phyloP scores from a whole-genome alignment of 495 filamentous ascomycete species.

The Clavariopsis aquatica region DNA sequence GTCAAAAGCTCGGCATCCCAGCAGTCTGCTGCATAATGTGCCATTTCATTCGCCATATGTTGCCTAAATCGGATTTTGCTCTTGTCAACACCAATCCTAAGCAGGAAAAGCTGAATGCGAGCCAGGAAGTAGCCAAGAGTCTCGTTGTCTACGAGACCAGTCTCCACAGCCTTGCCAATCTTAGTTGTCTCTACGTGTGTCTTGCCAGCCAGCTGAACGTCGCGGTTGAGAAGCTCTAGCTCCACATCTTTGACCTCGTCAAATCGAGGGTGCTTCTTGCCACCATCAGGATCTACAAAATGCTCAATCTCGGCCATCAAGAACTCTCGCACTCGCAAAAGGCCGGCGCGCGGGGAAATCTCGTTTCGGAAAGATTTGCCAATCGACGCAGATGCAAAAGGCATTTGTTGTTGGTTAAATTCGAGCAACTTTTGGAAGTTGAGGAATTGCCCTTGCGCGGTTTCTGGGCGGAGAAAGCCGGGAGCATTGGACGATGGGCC shows the following conservation, averaged over 20 bases:
- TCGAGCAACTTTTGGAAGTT: conserved; percentile 74
- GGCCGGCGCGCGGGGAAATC: conserved; percentile 67
- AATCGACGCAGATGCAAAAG: conserved; percentile 75
- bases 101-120: conserved; percentile 72
- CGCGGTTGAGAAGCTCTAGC: conserved; percentile 67
- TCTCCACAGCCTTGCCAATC: conserved; percentile 71
- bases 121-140: conserved; percentile 86
- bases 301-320: conserved; percentile 81
- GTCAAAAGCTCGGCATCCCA: conserved; percentile 82
- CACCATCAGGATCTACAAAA: conserved; percentile 70
- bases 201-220: conserved; percentile 70
- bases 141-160: conserved; percentile 74
- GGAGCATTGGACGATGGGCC: conserved; percentile 60
- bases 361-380: conserved; percentile 77
- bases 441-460: conserved; percentile 36
- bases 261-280: conserved; percentile 74
- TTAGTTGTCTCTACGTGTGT: conserved; percentile 61
- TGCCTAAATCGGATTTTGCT: conserved; percentile 79
- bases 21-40: conserved; percentile 82
- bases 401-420: conserved; percentile 71
- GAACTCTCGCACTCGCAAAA: conserved; percentile 70
- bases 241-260: conserved; percentile 65
- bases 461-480: conserved; percentile 30
- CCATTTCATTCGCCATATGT: conserved; percentile 83
- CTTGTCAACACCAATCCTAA: conserved; percentile 67